Evolutionary conservation across 2,329 filamentous ascomycete genomes (phyloP), one percentile per base, ranked within the genome.

Genomic region (Sarocladiaceae sp.): DNA sequence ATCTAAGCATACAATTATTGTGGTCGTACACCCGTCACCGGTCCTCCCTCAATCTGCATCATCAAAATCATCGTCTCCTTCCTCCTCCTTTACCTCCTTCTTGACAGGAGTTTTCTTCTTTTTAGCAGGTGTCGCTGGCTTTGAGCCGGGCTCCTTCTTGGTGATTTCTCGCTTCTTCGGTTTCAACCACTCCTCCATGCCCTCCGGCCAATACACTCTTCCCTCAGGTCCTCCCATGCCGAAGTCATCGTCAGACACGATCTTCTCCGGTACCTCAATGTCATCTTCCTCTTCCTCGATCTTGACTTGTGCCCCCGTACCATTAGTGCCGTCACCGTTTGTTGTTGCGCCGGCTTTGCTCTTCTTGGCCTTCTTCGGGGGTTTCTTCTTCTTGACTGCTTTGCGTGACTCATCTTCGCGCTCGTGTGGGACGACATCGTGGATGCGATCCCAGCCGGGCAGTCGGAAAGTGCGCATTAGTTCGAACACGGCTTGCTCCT

Each of bases 401-500:
- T 77, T 77, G 57, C 75, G 79, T 5, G 64, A 86, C 64, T 96
- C 89, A 59, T 96, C 92, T 2, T 79, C 76, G 0, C 92, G 79
- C 53, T 86, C 82, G 63, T 92, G 80, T 0, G 92, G 91, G 2
- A 93, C 74, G 2, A 97, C 74, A 52, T 95, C 84, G 58, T 87
- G 87, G 64, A 95, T 83, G 0, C 70, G 78, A 18, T 94, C 77
- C 70, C 84, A 88, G 0, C 91, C 91, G 0, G 91, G 89, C 0
- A 97, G 75, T 60, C 86, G 91, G 66, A 91, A 96, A 0, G 78
- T 91, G 20, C 87, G 80, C 91, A 97, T 97, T 17, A 97, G 77
- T 57, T 96, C 90, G 61, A 97, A 96, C 0, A 97, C 90, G 0
- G 93, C 91, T 67, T 97, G 93, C 66, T 97, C 93, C 69, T 97